Base-by-base conservation (phyloP, 2,329 filamentous ascomycete species). In the Trichoderma hamatum region DNA sequence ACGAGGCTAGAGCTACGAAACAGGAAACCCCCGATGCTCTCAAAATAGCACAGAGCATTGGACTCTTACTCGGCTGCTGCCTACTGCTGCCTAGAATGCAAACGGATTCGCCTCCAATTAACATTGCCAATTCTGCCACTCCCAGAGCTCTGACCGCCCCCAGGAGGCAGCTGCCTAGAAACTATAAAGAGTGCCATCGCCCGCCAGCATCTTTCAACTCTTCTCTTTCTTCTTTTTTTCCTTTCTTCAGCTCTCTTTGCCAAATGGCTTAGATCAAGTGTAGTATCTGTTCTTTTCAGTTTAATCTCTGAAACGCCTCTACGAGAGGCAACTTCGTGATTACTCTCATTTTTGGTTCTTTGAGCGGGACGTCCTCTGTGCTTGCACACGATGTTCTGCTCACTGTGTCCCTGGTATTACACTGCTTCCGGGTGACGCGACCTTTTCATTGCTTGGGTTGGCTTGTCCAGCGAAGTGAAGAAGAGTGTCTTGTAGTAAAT, bases 261-360 rank as follows among this genome's bases (percentile, higher is more conserved):
- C 83, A 82, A 84, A 84, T 87, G 85, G 88, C 88, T 92, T 91
- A 92, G 90, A 93, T 93, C 90, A 93, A 92, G 90, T 93, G 90
- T 92, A 93, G 90, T 93, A 92, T 92, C 90, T 92, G 91, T 94
- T 94, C 91, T 94, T 93, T 92, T 92, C 90, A 94, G 92, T 93
- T 94, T 94, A 93, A 94, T 93, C 89, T 91, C 91, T 94, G 90
- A 91, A 92, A 93, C 86, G 86, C 84, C 84, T 85, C 88, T 87
- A 91, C 26, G 83, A 84, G 88, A 84, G 84, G 84, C 84, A 85
- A 87, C 86, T 43, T 85, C 84, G 84, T 88, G 89, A 92, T 94
- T 94, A 92, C 88, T 88, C 89, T 85, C 85, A 92, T 94, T 80
- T 80, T 80, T 80, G 77, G 73, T 36, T 21, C 34, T 59, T 52